These are phyloP conservation scores for Rugonectria rugulosa DNA, from an alignment of 2,329 filamentous ascomycete genomes.

Conservation along the genomic window DNA sequence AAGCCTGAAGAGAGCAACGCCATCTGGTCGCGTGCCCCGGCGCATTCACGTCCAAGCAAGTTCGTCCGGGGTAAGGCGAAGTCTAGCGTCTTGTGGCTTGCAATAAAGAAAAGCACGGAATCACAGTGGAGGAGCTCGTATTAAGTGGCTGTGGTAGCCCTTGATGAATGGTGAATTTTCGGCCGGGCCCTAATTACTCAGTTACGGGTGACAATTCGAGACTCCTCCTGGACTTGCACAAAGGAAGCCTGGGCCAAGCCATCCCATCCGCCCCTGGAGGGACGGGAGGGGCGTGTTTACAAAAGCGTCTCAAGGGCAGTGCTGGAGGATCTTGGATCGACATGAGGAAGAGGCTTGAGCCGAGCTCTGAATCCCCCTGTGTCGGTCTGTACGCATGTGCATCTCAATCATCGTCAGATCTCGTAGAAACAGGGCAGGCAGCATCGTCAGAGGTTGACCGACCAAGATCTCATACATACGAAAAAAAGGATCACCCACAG, in stretches of 20 bases:
- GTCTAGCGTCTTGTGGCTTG: conserved; percentile 5
- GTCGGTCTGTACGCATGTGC: too few relatives aligned
- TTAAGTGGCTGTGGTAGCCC: too few relatives aligned
- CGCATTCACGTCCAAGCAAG: not conserved
- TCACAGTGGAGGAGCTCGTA: conserved; percentile 10
- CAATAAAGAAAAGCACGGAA: conserved; percentile 1
- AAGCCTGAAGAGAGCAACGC: not conserved
- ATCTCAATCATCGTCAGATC: not conserved
- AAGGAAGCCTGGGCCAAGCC: too few relatives aligned
- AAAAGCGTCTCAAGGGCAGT: too few relatives aligned
- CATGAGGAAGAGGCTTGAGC: too few relatives aligned
- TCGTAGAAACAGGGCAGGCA: not conserved
- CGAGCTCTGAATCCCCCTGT: too few relatives aligned
- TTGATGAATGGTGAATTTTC: too few relatives aligned
- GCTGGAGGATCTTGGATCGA: too few relatives aligned
- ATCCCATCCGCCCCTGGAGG: too few relatives aligned
- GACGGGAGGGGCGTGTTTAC: too few relatives aligned
- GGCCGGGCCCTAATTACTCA: too few relatives aligned
- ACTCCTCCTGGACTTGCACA: not conserved
- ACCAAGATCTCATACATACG: not conserved
- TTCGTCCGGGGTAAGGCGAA: conserved; percentile 13
- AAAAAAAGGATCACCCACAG: not conserved
- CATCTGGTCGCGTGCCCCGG: conserved; percentile 17
- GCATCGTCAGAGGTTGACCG: not conserved
- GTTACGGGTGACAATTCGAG: not conserved